Percentiles rank a stretch among this genome's conserved stretches.
Conservation (phyloP, 2,329 filamentous ascomycete species). For the Sclerotiophoma versabilis region DNA sequence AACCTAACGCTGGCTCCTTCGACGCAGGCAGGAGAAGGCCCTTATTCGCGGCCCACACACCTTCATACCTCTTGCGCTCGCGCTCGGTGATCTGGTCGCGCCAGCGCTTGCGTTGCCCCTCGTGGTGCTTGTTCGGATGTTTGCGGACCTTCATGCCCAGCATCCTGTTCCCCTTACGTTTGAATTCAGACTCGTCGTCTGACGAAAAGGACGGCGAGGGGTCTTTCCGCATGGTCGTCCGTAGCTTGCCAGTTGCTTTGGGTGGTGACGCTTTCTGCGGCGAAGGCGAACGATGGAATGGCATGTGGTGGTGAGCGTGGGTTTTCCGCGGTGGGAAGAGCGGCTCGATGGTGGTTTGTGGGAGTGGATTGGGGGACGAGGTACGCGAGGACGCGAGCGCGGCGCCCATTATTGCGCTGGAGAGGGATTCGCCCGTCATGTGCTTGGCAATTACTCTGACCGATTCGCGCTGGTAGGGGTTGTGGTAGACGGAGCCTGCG, state of each 20-base stretch:
- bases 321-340: slow-evolving; percentile 52
- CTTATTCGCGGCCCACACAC: slow-evolving; percentile 82
- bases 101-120: slow-evolving; percentile 78
- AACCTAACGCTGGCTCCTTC: background rate
- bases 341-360: slow-evolving; percentile 39
- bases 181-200: slow-evolving; percentile 63
- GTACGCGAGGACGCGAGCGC: slow-evolving; percentile 69
- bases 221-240: slow-evolving; percentile 70
- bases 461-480: slow-evolving; percentile 47
- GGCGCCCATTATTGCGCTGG: slow-evolving; percentile 77
- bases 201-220: slow-evolving; percentile 54
- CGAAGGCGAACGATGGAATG: slow-evolving; percentile 51
- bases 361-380: slow-evolving; percentile 48
- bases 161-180: slow-evolving; percentile 64
- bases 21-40: slow-evolving; percentile 56
- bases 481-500: slow-evolving; percentile 46
- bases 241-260: slow-evolving; percentile 61
- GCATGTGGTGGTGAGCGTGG: slow-evolving; percentile 41
- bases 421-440: slow-evolving; percentile 69
- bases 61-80: slow-evolving; percentile 82
- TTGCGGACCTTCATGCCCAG: slow-evolving; percentile 52
- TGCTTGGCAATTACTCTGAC: slow-evolving; percentile 52
- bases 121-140: slow-evolving; percentile 76
- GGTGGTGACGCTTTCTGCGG: slow-evolving; percentile 43
- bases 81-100: slow-evolving; percentile 74